Evolutionary conservation across 164 flowering plant species (phyloP).

Genomic region (Saururus chinensis): DNA sequence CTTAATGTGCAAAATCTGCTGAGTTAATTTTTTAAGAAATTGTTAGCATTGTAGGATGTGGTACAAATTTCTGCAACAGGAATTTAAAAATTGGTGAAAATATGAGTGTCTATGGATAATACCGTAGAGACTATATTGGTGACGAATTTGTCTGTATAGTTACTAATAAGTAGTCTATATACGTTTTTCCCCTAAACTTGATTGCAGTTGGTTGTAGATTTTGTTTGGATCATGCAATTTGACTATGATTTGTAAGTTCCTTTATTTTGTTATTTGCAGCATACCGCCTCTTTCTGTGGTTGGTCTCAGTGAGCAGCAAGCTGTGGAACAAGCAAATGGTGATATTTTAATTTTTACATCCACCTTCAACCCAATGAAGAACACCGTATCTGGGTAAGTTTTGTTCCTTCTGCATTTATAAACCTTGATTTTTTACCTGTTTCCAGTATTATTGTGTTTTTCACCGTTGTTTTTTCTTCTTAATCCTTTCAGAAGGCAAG

Average conservation of each 20-base stretch:
- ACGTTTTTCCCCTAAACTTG: neutral
- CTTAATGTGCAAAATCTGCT: no score
- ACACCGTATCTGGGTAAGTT: constrained; percentile 81
- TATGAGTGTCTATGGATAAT: no score
- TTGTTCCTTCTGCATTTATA: no score
- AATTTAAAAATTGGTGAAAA: no score
- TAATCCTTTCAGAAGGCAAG: constrained; percentile 51
- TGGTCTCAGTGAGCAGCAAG: constrained; percentile 86
- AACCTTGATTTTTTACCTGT: neutral
- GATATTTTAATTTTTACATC: constrained; percentile 80
- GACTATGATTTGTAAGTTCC: neutral
- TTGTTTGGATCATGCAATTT: neutral
- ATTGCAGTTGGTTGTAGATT: neutral
- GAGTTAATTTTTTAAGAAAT: no score
- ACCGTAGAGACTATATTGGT: neutral
- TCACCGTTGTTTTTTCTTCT: neutral
- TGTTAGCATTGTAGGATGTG: neutral
- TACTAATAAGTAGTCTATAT: no score
- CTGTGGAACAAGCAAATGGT: constrained; percentile 67
- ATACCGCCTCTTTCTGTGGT: constrained; percentile 95
- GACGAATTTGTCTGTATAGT: neutral
- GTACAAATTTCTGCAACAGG: neutral
- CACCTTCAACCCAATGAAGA: constrained; percentile 93
- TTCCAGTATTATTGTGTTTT: neutral
- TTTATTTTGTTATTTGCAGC: constrained; percentile 30